Base-by-base conservation (phyloP, 139 green algal genomes). In the Tetradesmus lagerheimii region DNA sequence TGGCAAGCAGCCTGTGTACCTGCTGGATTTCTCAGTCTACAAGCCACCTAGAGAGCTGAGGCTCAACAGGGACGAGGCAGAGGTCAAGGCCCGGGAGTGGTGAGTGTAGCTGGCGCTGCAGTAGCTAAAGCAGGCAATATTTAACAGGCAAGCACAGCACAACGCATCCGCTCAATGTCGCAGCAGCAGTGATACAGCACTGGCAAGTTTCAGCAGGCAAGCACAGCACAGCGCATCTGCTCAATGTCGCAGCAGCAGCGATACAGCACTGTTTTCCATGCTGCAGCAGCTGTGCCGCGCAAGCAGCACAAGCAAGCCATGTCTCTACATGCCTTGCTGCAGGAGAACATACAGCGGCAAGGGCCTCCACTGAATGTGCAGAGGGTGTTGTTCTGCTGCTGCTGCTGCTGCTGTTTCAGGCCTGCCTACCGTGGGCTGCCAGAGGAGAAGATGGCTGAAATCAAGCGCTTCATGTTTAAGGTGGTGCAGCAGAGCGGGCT, bases 401-500 rank as follows among this genome's bases (percentile, higher is more conserved):
- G 57, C 20, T 71, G 57, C 57, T 71, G 57, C 57, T n/a, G 23
- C 57, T 71, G 57, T 14, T 71, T 71, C 57, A 71, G 57, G 57
- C 57, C 57, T 71, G 57, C 57, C 57, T 71, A 71, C 23, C 57
- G 25, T 20, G 57, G 57, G 57, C 57, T 71, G 57, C 57, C 57
- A 31, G 57, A 71, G 57, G 57, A 71, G 57, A 71, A 71, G 57
- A 71, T 71, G 57, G 57, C 57, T 6, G 57, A 87, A 50, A 43
- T 76, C 50, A 76, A 34, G 41, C 47, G 71, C 45, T 87, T 87
- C 47, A 34, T 67, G 81, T 29, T 76, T 50, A 87, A 87, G 81
- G 81, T 87, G 50, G 50, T 87, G 81, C 15, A 45, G 45, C 45
- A 83, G 31, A 53, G 31, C 57, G 93, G 93, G 25, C 83, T 95